phyloP scores from a whole-genome alignment of 306 rosid species.

The Nissolia schottii region DNA sequence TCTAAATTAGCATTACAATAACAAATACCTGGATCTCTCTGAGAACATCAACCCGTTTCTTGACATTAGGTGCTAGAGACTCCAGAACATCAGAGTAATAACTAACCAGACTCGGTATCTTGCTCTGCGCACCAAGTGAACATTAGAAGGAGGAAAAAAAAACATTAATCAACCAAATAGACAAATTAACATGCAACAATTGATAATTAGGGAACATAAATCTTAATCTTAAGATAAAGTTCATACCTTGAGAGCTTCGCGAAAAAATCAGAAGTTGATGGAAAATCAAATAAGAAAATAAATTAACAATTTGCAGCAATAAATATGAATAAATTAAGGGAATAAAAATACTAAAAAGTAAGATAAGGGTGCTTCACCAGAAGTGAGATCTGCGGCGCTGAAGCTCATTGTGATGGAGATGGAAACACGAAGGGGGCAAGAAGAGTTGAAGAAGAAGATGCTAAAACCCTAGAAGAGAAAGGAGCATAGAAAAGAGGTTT shows the following conservation, averaged over 20 bases:
- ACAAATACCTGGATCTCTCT: conserved; percentile 71
- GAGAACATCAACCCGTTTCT: conserved; percentile 86
- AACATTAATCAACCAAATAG: neutral
- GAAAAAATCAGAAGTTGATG: neutral
- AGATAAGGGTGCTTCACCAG: conserved; percentile 40
- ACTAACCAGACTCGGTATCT: conserved; percentile 82
- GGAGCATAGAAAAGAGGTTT: conserved; percentile 3
- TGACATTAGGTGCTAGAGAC: conserved; percentile 51
- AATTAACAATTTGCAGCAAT: neutral
- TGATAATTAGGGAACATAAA: neutral
- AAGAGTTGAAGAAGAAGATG: neutral
- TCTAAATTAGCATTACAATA: neutral
- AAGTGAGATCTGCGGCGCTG: conserved; percentile 68
- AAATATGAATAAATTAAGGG: neutral
- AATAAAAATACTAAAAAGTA: neutral
- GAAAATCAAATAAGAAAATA: neutral
- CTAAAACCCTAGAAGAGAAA: conserved; percentile 76
- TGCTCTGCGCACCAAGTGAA: conserved; percentile 39
- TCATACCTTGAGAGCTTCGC: conserved; percentile 46
- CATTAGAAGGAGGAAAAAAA: neutral
- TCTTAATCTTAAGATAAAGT: neutral
- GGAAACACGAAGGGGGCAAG: neutral
- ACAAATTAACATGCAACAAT: neutral
- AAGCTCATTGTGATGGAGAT: conserved; percentile 51
- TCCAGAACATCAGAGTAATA: conserved; percentile 73